A percentile compares a stretch with the other conserved stretches of the same genome.
Conservation (phyloP, 306 rosid species). For the Styphnolobium japonicum region DNA sequence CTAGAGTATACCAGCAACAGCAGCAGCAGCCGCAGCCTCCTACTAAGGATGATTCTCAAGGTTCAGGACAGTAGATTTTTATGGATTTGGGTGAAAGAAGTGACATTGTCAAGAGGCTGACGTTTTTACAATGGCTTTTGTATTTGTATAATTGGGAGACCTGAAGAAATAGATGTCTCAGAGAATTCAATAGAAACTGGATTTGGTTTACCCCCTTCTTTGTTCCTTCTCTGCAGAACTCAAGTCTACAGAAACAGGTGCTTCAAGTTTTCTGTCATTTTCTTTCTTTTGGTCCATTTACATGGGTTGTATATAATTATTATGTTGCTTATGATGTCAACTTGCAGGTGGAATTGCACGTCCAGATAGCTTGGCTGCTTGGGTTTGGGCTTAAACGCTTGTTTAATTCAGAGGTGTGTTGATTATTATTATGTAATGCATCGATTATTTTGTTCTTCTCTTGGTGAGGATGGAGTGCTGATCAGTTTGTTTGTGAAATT, state of each 20-base stretch:
- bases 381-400: conserved; percentile 64
- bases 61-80: conserved; percentile 63
- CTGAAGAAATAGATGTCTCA: conserved; percentile 46
- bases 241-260: conserved; percentile 67
- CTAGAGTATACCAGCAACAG: conserved; percentile 59
- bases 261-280: conserved; percentile 9
- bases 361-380: conserved; percentile 58
- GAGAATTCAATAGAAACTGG: conserved; percentile 58
- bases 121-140: conserved; percentile 44
- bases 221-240: conserved; percentile 55
- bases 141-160: conserved; percentile 55
- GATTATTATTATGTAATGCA: conserved; percentile 61
- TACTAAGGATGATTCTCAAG: conserved; percentile 92
- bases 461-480: conserved; percentile 61
- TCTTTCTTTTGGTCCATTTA: not conserved
- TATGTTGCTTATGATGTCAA: conserved; percentile 28
- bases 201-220: conserved; percentile 56
- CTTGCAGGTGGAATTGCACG: conserved; percentile 77
- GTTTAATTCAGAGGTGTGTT: conserved; percentile 80
- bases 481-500: conserved; percentile 68
- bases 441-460: conserved; percentile 51
- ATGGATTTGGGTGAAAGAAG: conserved; percentile 30
- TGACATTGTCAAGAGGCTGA: conserved; percentile 47
- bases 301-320: conserved; percentile 14
- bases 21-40: conserved; percentile 53